A percentile compares a stretch with the other conserved stretches of the same genome.
These are phyloP conservation scores for Pleurotus citrinopileatus DNA, from an alignment of 768 basidiomycete genomes.

Conservation along the genomic window DNA sequence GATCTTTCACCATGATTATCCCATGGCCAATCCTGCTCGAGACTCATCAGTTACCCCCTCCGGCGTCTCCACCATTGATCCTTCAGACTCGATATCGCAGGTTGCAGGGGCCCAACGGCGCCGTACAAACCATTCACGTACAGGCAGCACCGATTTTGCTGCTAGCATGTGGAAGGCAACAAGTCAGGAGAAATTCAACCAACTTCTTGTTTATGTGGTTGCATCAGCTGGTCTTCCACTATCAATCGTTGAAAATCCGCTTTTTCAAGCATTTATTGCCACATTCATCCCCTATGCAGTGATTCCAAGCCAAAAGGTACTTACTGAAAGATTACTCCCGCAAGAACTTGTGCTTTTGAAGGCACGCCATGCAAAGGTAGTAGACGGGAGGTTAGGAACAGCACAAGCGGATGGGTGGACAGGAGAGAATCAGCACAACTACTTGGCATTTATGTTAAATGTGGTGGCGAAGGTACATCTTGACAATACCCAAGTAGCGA, in stretches of 20 bases:
- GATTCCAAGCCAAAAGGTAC: constrained; percentile 1
- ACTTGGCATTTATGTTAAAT: constrained; percentile 25
- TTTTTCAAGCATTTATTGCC: constrained; percentile 18
- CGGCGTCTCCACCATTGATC: neutral
- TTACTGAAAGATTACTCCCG: constrained; percentile 8
- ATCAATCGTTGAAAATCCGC: constrained; percentile 20
- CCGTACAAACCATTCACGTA: neutral
- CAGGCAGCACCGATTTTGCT: neutral
- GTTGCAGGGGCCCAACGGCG: neutral
- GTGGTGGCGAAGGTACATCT: constrained; percentile 12
- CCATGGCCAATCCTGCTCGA: neutral
- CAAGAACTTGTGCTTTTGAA: neutral
- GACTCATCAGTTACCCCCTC: neutral
- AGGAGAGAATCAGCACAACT: constrained; percentile 24
- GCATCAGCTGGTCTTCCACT: constrained; percentile 20
- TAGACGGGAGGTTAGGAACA: constrained; percentile 14
- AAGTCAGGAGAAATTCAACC: constrained; percentile 11
- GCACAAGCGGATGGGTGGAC: constrained; percentile 27
- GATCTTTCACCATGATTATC: neutral
- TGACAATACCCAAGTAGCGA: neutral
- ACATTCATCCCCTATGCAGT: constrained; percentile 19
- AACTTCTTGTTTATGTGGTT: constrained; percentile 11
- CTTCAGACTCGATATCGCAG: neutral
- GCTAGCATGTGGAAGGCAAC: neutral
- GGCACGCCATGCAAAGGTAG: constrained; percentile 4